phyloP scores from a whole-genome alignment of 805 yeast species.

The Cyberlindnera lachancei region DNA sequence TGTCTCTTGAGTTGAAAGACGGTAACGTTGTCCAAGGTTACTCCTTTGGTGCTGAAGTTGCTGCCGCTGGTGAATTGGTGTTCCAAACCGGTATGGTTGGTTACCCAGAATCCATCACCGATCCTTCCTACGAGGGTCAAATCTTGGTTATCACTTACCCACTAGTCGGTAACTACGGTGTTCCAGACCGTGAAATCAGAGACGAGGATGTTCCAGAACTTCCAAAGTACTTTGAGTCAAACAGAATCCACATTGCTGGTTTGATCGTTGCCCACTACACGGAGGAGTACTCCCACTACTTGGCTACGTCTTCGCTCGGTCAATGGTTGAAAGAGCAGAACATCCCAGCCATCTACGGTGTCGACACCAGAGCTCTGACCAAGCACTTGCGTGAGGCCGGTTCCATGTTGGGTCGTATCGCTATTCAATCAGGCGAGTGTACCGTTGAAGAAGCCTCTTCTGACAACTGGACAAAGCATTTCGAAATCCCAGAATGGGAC shows the following conservation, averaged over 20 bases:
- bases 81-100: slow-evolving; percentile 99
- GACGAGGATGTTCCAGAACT: slow-evolving; percentile 69
- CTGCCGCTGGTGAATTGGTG: slow-evolving; percentile 95
- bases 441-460: slow-evolving; percentile 25
- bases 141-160: slow-evolving; percentile 95
- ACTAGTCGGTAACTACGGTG: slow-evolving; percentile 97
- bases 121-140: slow-evolving; percentile 97
- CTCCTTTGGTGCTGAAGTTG: slow-evolving; percentile 88
- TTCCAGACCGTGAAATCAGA: slow-evolving; percentile 75
- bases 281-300: slow-evolving; percentile 88
- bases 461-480: slow-evolving; percentile 51
- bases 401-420: slow-evolving; percentile 85
- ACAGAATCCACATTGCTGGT: slow-evolving; percentile 92
- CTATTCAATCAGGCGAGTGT: slow-evolving; percentile 43
- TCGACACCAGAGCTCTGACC: slow-evolving; percentile 93
- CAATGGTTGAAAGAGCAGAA: slow-evolving; percentile 88
- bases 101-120: slow-evolving; percentile 95
- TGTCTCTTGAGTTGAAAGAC: slow-evolving; percentile 83
- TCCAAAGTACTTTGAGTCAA: slow-evolving; percentile 92
- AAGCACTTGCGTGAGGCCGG: slow-evolving; percentile 90
- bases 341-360: slow-evolving; percentile 95
- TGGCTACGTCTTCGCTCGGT: slow-evolving; percentile 89
- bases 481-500: slow-evolving; percentile 78
- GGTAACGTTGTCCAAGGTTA: slow-evolving; percentile 87
- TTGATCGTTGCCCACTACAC: slow-evolving; percentile 95